phyloP scores from a whole-genome alignment of 768 basidiomycete genomes.

The Leucosporidium creatinivorum region DNA sequence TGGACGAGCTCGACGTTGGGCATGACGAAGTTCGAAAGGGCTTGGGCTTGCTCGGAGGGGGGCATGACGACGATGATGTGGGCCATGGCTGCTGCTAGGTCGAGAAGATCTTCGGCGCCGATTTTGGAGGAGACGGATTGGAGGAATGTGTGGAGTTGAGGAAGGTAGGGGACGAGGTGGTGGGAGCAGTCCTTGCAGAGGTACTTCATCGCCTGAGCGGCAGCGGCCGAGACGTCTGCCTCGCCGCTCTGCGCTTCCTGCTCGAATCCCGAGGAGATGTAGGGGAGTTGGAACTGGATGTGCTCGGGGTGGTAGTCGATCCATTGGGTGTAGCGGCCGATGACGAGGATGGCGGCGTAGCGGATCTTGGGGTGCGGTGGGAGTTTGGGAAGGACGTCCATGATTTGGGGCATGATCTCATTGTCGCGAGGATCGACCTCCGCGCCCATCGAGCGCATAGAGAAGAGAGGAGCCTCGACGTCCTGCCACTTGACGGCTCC shows the following conservation, averaged over 20 bases:
- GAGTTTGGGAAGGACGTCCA: constrained; percentile 84
- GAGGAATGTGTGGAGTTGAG: constrained; percentile 83
- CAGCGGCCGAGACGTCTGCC: constrained; percentile 67
- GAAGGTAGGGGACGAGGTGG: constrained; percentile 86
- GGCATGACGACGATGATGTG: constrained; percentile 92
- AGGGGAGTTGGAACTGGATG: constrained; percentile 75
- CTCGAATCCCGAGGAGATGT: constrained; percentile 86
- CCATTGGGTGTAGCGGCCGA: constrained; percentile 96
- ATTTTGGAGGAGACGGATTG: constrained; percentile 70
- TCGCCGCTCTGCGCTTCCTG: constrained; percentile 44
- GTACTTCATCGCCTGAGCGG: constrained; percentile 91
- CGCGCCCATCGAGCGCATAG: constrained; percentile 96
- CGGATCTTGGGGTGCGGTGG: constrained; percentile 84
- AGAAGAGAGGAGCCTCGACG: constrained; percentile 93
- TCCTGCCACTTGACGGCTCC: constrained; percentile 71
- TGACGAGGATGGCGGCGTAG: constrained; percentile 89
- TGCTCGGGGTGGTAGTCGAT: constrained; percentile 81
- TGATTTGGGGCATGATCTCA: constrained; percentile 84
- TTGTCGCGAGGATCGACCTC: constrained; percentile 77
- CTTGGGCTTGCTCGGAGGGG: constrained; percentile 75
- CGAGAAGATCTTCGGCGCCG: constrained; percentile 74
- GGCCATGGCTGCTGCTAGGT: constrained; percentile 92
- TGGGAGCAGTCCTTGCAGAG: constrained; percentile 86
- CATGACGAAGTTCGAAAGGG: constrained; percentile 74
- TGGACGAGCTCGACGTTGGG: constrained; percentile 77